phyloP scores from a whole-genome alignment of 169 alveolate species.

The Miamiensis avidus region DNA sequence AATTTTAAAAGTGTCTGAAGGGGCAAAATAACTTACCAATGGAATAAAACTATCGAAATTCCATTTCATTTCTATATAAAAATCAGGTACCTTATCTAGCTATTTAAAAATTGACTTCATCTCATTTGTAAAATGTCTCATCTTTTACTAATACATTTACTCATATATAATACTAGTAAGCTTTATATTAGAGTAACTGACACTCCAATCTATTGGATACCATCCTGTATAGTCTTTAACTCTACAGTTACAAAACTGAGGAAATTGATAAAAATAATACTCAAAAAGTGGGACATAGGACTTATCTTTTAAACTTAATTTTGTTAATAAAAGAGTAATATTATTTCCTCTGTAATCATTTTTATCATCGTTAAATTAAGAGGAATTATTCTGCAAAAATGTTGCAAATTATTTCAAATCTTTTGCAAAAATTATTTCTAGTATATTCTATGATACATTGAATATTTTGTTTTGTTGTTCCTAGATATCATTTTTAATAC shows the following conservation, averaged over 20 bases:
- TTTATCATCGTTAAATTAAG: neutral
- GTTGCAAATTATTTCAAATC: no score
- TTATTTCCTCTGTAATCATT: neutral
- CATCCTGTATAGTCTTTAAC: neutral
- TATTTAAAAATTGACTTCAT: neutral
- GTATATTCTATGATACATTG: no score
- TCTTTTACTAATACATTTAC: neutral
- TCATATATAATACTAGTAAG: conserved; percentile 2
- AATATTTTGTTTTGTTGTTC: no score
- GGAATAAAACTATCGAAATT: conserved; percentile 44
- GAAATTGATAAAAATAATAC: neutral
- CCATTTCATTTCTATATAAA: conserved; percentile 45
- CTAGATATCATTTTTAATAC: no score
- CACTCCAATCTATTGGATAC: neutral
- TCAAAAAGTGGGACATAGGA: neutral
- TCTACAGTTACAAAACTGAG: neutral
- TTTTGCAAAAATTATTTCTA: neutral
- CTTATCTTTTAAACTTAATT: neutral
- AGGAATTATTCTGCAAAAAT: neutral
- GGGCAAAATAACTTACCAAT: conserved; percentile 30
- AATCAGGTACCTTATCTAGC: conserved; percentile 7
- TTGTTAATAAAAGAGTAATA: no score
- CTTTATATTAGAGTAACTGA: neutral
- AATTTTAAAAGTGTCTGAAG: conserved; percentile 36
- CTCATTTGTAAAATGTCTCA: neutral